Conservation (phyloP, 2,329 filamentous ascomycete genomes). For the Ilyonectria mors-panacis region DNA sequence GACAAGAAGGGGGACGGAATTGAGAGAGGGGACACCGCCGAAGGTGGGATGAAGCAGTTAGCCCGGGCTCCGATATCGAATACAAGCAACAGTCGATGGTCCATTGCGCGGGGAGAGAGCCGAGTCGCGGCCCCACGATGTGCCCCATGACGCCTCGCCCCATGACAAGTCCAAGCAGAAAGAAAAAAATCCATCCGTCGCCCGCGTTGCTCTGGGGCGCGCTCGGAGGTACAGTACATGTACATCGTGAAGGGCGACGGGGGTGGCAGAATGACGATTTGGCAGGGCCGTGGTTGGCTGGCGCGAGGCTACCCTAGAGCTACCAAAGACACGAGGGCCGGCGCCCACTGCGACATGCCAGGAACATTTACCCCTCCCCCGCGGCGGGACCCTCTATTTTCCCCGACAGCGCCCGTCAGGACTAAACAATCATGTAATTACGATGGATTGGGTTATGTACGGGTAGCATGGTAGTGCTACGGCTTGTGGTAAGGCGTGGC, state of each 20-base stretch:
- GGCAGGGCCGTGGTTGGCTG: neutral
- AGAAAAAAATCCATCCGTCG: constrained; percentile 6
- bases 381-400: constrained; percentile 11
- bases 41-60: constrained; percentile 13
- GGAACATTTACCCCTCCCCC: constrained; percentile 25
- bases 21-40: constrained; percentile 1
- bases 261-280: neutral
- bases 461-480: neutral
- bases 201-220: neutral
- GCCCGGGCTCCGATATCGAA: constrained; percentile 30
- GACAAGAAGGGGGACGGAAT: constrained; percentile 12
- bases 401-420: constrained; percentile 14
- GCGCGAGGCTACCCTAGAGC: no score
- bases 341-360: constrained; percentile 10
- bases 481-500: neutral
- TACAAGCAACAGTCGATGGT: neutral
- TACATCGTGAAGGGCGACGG: constrained; percentile 7
- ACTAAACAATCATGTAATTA: neutral
- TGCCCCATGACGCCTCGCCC: constrained; percentile 28
- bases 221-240: constrained; percentile 13
- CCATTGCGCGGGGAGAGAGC: constrained; percentile 30
- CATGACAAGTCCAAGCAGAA: constrained; percentile 22
- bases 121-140: constrained; percentile 28
- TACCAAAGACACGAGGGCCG: neutral
- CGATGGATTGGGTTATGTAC: neutral